Evolutionary conservation across 2,329 filamentous ascomycete genomes (phyloP).

Genomic region (Cladosporium colombiae): DNA sequence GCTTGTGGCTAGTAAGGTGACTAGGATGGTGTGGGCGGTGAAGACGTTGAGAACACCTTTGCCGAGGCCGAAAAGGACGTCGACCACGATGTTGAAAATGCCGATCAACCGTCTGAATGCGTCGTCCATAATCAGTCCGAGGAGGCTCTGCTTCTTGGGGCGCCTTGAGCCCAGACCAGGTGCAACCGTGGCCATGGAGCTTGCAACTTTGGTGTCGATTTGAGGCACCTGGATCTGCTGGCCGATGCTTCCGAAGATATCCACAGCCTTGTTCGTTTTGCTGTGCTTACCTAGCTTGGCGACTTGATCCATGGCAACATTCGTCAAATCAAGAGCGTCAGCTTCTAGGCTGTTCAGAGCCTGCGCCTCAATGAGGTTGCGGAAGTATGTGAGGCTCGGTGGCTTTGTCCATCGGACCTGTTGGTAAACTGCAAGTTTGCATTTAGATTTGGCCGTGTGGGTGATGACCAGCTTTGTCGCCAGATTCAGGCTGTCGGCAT

Average conservation of each 20-base stretch:
- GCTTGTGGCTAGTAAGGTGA: slow-evolving; percentile 69
- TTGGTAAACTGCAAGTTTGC: slow-evolving; percentile 85
- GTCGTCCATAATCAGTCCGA: slow-evolving; percentile 35
- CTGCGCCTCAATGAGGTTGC: slow-evolving; percentile 62
- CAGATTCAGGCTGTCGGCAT: slow-evolving; percentile 74
- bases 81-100: slow-evolving; percentile 36
- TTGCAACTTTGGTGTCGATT: slow-evolving; percentile 27
- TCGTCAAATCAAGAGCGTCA: slow-evolving; percentile 72
- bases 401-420: slow-evolving; percentile 79
- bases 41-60: slow-evolving; percentile 34
- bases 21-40: slow-evolving; percentile 69
- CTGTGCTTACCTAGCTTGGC: slow-evolving; percentile 71
- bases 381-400: slow-evolving; percentile 33
- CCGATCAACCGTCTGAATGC: slow-evolving; percentile 30
- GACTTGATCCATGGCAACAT: slow-evolving; percentile 76
- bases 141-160: slow-evolving; percentile 26
- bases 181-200: slow-evolving; percentile 7
- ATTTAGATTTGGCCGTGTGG: slow-evolving; percentile 86
- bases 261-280: slow-evolving; percentile 74
- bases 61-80: slow-evolving; percentile 45
- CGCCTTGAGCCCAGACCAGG: slow-evolving; percentile 22
- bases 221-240: slow-evolving; percentile 64
- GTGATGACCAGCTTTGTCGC: slow-evolving; percentile 93
- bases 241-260: slow-evolving; percentile 76
- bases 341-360: slow-evolving; percentile 74